A percentile compares a stretch with the other conserved stretches of the same genome.
Conservation (phyloP, 1,139 yeast genomes). For the Spathaspora sp. region DNA sequence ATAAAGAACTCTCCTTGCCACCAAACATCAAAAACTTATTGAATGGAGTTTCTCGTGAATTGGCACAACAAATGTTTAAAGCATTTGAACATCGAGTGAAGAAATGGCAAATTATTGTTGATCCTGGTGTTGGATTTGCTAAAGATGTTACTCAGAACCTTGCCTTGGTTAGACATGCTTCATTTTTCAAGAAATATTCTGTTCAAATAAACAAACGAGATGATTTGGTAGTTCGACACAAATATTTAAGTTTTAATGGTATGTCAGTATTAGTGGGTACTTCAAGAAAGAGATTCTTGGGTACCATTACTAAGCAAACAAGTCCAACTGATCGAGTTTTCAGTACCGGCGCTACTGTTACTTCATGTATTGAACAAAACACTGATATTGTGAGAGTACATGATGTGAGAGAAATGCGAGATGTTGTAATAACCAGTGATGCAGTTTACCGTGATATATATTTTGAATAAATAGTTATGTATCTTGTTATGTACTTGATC, state of each 20-base stretch:
- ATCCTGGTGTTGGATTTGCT: constrained; percentile 97
- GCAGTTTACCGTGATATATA: constrained; percentile 60
- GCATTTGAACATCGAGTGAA: constrained; percentile 67
- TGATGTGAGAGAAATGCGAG: constrained; percentile 67
- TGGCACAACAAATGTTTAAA: constrained; percentile 51
- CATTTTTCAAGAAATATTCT: constrained; percentile 54
- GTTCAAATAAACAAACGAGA: constrained; percentile 21
- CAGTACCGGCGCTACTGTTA: constrained; percentile 76
- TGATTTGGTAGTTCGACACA: constrained; percentile 17
- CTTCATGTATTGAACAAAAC: constrained; percentile 72
- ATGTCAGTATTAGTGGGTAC: constrained; percentile 81
- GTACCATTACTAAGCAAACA: constrained; percentile 53
- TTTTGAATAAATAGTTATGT: constrained; percentile 1
- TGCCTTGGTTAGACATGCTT: constrained; percentile 57
- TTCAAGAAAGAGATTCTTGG: constrained; percentile 84
- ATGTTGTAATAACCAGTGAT: constrained; percentile 71
- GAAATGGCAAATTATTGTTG: constrained; percentile 89
- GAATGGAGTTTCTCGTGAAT: constrained; percentile 62
- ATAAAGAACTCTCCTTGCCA: constrained; percentile 17
- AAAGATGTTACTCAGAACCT: constrained; percentile 70
- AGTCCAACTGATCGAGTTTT: constrained; percentile 60
- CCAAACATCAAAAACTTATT: constrained; percentile 35
- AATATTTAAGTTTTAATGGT: constrained; percentile 45
- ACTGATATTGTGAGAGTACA: constrained; percentile 89
- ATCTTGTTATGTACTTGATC: constrained; percentile 2